Percentiles rank a stretch among this genome's conserved stretches.
Conservation (phyloP, 164 flowering plant species). For the Santalum album region DNA sequence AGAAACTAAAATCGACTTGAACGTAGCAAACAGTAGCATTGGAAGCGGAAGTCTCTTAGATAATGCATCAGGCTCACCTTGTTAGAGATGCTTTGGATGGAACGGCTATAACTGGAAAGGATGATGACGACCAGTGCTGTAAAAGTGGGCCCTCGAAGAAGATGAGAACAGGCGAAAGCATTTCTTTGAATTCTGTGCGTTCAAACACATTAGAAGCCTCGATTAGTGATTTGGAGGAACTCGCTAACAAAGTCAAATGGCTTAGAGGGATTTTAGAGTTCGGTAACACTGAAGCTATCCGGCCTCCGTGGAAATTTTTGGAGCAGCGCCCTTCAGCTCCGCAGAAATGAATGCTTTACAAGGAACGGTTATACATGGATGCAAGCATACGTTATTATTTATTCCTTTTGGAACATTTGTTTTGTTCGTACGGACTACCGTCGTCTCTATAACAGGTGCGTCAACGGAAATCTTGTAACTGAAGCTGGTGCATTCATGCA, state of each 20-base stretch:
- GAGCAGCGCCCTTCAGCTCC: slow-evolving; percentile 19
- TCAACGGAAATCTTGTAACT: too few species aligned
- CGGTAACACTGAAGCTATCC: slow-evolving; percentile 19
- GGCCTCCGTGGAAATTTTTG: slow-evolving; percentile 39
- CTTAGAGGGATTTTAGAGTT: slow-evolving; percentile 25
- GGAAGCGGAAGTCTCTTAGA: slow-evolving; percentile 19
- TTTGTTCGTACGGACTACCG: too few species aligned
- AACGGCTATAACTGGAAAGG: neutral
- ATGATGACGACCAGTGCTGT: slow-evolving; percentile 5
- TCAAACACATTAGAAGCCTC: slow-evolving; percentile 37
- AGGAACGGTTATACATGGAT: neutral
- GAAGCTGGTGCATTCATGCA: too few species aligned
- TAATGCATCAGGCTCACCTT: slow-evolving; percentile 24
- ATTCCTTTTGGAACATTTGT: too few species aligned
- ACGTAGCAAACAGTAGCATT: slow-evolving; percentile 4
- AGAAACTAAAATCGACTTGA: slow-evolving; percentile 6
- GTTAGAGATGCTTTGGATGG: slow-evolving; percentile 11
- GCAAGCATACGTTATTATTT: too few species aligned
- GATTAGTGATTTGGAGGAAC: slow-evolving; percentile 53
- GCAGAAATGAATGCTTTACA: slow-evolving; percentile 26
- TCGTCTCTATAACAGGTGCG: too few species aligned
- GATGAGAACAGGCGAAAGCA: slow-evolving; percentile 14
- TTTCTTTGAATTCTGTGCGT: slow-evolving; percentile 12
- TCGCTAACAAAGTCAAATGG: slow-evolving; percentile 41
- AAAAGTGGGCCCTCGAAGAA: slow-evolving; percentile 16